These are phyloP conservation scores for Cladorrhinum sp. DNA, from an alignment of 2,329 filamentous ascomycete genomes.

Conservation along the genomic window DNA sequence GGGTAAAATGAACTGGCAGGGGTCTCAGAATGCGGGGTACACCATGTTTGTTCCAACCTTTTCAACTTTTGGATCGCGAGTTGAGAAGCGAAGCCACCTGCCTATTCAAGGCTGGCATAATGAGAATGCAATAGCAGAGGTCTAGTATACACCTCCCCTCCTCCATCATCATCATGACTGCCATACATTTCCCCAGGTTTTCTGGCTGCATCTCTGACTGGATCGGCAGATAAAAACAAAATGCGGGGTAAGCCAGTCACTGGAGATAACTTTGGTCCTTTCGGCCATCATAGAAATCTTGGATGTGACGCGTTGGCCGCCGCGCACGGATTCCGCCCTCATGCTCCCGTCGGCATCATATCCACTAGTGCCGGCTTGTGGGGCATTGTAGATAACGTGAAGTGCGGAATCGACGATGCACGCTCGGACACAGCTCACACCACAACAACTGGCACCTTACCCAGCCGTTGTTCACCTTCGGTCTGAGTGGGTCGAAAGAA, in stretches of 20 bases:
- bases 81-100: constrained; percentile 17
- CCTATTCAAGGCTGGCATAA: constrained; percentile 14
- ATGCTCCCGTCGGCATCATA: constrained; percentile 15
- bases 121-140: constrained; percentile 4
- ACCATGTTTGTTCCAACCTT: constrained; percentile 14
- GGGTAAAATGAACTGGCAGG: constrained; percentile 9
- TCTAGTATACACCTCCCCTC: constrained; percentile 3
- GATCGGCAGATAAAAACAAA: constrained; percentile 15
- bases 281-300: constrained; percentile 9
- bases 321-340: constrained; percentile 6
- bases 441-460: neutral
- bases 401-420: neutral
- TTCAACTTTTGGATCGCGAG: constrained; percentile 13
- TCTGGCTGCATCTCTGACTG: neutral
- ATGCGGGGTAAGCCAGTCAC: constrained; percentile 16
- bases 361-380: constrained; percentile 14
- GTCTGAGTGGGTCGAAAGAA: neutral
- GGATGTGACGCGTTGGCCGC: constrained; percentile 15
- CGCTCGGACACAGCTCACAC: constrained; percentile 3
- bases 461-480: constrained; percentile 1
- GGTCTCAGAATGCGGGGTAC: constrained; percentile 18
- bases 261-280: constrained; percentile 15
- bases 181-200: constrained; percentile 2
- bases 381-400: neutral
- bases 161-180: neutral